Evolutionary conservation across 306 rosid species (phyloP).

Genomic region (Acacia acuminata): DNA sequence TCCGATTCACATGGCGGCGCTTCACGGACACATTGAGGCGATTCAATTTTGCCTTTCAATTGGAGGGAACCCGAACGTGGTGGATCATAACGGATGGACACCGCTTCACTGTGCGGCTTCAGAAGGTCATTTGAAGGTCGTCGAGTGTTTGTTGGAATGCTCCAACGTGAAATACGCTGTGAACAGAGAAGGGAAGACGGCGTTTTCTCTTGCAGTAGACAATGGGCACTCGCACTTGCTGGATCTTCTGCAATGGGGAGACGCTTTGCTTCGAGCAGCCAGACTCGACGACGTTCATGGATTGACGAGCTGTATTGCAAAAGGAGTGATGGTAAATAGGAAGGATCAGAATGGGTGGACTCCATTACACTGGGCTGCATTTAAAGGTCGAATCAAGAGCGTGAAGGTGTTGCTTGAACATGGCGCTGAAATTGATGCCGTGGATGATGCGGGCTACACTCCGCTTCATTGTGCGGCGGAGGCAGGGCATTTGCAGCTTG

Average conservation of each 20-base stretch:
- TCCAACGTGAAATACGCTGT: constrained; percentile 55
- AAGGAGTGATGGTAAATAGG: constrained; percentile 60
- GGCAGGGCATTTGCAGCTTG: constrained; percentile 67
- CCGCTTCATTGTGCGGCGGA: constrained; percentile 74
- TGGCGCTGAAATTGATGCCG: constrained; percentile 65
- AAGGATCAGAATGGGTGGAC: constrained; percentile 92
- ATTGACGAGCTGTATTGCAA: constrained; percentile 55
- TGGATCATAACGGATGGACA: constrained; percentile 55
- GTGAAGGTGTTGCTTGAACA: constrained; percentile 60
- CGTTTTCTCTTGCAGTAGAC: constrained; percentile 57
- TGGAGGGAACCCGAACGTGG: constrained; percentile 54
- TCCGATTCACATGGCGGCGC: constrained; percentile 70
- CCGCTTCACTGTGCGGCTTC: constrained; percentile 79
- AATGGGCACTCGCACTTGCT: constrained; percentile 51
- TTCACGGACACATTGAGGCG: constrained; percentile 47
- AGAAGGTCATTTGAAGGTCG: constrained; percentile 53
- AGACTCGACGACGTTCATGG: constrained; percentile 58
- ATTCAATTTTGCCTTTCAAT: constrained; percentile 46
- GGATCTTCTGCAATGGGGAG: constrained; percentile 54
- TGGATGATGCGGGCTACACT: constrained; percentile 67
- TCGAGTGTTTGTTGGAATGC: constrained; percentile 51
- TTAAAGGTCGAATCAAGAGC: constrained; percentile 73
- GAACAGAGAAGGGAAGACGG: constrained; percentile 55
- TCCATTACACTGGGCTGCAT: constrained; percentile 83
- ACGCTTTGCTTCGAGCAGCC: constrained; percentile 59